Evolutionary conservation across 2,329 filamentous ascomycete genomes (phyloP).

Genomic region (Hortaea werneckii): DNA sequence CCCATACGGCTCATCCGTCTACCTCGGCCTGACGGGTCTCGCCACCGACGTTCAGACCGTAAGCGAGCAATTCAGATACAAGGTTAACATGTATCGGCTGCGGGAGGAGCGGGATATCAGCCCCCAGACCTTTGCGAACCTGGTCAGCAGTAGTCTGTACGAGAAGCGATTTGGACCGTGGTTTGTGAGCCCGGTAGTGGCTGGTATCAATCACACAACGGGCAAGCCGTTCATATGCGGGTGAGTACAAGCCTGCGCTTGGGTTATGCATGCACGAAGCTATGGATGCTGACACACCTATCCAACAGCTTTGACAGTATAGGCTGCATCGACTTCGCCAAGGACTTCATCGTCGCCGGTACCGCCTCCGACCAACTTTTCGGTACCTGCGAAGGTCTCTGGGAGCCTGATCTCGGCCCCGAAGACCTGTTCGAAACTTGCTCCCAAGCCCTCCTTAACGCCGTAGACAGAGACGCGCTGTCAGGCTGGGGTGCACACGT

Average conservation of each 20-base stretch:
- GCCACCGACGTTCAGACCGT: constrained; percentile 94
- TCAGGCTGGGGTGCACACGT: constrained; percentile 98
- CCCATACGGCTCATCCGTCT: constrained; percentile 81
- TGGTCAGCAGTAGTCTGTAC: constrained; percentile 84
- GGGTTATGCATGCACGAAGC: not conserved
- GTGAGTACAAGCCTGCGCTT: constrained; percentile 10
- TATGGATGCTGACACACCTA: not conserved
- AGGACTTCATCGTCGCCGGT: constrained; percentile 97
- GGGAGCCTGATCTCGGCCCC: constrained; percentile 91
- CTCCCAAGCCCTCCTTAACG: constrained; percentile 89
- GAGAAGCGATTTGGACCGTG: constrained; percentile 93
- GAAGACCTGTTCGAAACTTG: constrained; percentile 98
- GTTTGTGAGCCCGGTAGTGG: constrained; percentile 91
- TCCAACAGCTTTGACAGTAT: constrained; percentile 71
- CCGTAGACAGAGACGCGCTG: constrained; percentile 89
- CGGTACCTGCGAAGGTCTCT: constrained; percentile 95
- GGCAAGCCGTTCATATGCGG: constrained; percentile 96
- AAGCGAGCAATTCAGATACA: constrained; percentile 96
- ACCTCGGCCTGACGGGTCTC: constrained; percentile 89
- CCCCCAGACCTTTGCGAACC: constrained; percentile 89
- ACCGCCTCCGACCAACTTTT: constrained; percentile 96
- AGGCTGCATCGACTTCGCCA: constrained; percentile 98
- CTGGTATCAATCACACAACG: constrained; percentile 87
- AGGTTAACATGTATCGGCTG: constrained; percentile 99
- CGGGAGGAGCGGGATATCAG: constrained; percentile 96